Conservation (phyloP, 202 grass and related monocot genomes). For the Eragrostis tef region DNA sequence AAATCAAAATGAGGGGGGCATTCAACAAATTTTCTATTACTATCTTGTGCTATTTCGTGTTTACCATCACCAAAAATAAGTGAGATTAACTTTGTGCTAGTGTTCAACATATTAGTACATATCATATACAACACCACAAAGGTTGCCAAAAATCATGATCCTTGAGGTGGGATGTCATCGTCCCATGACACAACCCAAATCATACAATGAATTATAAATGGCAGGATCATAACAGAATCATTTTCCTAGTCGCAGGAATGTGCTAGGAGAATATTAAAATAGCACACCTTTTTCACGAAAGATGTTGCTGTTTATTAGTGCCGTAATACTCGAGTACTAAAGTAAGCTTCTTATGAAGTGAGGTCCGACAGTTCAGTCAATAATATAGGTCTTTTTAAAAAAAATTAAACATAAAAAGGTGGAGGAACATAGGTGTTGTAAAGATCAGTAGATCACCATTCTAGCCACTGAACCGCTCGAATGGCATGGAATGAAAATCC, state of each 20-base stretch:
- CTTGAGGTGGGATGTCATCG: background rate
- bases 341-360: background rate
- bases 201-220: background rate
- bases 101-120: background rate
- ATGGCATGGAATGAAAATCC: background rate
- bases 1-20: background rate
- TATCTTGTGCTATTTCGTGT: background rate
- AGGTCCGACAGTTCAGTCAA: background rate
- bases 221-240: background rate
- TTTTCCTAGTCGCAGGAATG: background rate
- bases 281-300: background rate
- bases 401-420: background rate
- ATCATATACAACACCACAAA: background rate
- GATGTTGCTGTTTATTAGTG: conserved; percentile 7
- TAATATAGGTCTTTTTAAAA: background rate
- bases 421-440: background rate
- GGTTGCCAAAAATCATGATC: background rate
- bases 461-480: too few relatives aligned
- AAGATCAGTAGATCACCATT: background rate
- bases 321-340: background rate
- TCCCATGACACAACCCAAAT: background rate
- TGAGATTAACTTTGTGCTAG: background rate
- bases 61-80: too few relatives aligned
- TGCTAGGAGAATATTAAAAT: background rate
- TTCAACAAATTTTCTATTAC: background rate